Evolutionary conservation across 2,329 filamentous ascomycete genomes (phyloP), one percentile per base, ranked within the genome.

Genomic region (Alternaria viburni): DNA sequence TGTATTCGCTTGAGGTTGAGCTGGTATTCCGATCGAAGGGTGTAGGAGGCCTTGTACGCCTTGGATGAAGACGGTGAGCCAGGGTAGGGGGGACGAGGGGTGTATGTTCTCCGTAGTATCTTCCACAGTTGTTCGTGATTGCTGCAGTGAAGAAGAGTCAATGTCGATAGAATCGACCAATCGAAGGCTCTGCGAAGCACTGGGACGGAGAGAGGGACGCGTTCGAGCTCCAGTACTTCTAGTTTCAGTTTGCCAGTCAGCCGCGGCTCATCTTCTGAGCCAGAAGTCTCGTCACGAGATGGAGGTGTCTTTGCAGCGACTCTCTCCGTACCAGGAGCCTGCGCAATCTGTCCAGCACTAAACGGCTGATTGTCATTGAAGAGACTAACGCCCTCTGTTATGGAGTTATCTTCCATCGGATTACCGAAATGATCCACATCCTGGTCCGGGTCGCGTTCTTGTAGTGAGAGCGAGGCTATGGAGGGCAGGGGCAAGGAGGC

Each of bases 61-160:
- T 78, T 79, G 4, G 77, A 76, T 5, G 77, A 69, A 15, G 76
- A 74, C n/a, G 76, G 74, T 8, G 77, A 77, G n/a, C 74, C 74
- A n/a, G 74, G 69, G 45, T 77, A 75, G 13, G 70, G 61, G 15
- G 71, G 51, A 17, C 75, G 75, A 9, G 83, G 83, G 8, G 81
- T 80, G 61, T 81, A 83, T 19, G 76, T 87, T 62, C 87, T 85
- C 54, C 88, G 87, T 13, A 96, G 83, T 56, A 89, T 86, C 72
- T 89, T 90, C 92, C 92, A 96, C 3, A 96, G 83, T 60, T 87
- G 86, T 63, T 94, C 91, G 72, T 93, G 89, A 56, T 91, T 87
- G 32, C 85, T 83, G 74, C 92, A 96, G 65, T 90, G 85, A 49
- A 96, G 86, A 19, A 96, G 85, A 1, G 93, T 95, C 54, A 96